Percentiles rank a stretch among this genome's conserved stretches.
Evolutionary conservation across 345 rosid species (phyloP).

Genomic region (Citrus inodora): DNA sequence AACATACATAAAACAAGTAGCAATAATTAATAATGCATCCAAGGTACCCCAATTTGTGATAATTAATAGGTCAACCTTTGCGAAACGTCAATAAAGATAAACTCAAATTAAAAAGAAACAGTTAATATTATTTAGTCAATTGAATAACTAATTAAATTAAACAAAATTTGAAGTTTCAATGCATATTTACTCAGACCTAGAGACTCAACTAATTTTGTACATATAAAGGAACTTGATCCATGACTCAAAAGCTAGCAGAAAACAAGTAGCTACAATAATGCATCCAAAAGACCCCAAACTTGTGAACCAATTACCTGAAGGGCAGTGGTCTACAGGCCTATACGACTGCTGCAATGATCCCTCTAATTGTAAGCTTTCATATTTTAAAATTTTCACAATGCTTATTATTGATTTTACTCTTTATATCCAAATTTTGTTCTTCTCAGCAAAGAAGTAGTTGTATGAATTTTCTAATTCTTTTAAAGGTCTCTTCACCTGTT

Average conservation of each 20-base stretch:
- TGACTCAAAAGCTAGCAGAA: not conserved
- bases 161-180: not conserved
- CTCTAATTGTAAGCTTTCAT: too few species aligned
- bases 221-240: not conserved
- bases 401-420: too few species aligned
- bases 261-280: not conserved
- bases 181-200: not conserved
- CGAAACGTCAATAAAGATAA: not conserved
- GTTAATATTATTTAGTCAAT: not conserved
- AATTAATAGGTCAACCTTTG: not conserved
- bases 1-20: not conserved
- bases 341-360: slow-evolving; percentile 45
- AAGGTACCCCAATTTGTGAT: too few species aligned
- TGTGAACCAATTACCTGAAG: slow-evolving; percentile 25
- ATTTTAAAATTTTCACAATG: too few species aligned
- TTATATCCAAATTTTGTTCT: too few species aligned
- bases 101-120: too few species aligned
- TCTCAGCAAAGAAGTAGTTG: too few species aligned
- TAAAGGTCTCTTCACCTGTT: too few species aligned
- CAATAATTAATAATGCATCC: too few species aligned
- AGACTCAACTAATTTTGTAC: too few species aligned
- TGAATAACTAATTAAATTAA: not conserved
- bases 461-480: too few species aligned
- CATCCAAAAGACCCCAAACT: not conserved
- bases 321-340: slow-evolving; percentile 56